Conservation (phyloP, 192 early-diverging fungal species). For the Backusella parvicylindrica region DNA sequence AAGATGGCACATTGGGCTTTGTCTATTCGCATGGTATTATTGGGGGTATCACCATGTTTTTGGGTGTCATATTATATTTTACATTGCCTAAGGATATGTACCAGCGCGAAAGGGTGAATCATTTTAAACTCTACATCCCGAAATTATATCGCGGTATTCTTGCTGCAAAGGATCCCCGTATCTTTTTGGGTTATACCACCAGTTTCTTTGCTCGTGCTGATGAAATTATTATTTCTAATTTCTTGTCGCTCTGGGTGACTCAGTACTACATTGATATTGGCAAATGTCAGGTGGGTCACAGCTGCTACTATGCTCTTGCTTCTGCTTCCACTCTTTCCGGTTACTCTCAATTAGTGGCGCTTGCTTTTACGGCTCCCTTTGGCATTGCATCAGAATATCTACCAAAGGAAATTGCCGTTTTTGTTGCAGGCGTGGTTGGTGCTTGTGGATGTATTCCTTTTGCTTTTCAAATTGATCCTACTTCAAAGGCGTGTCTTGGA, state of each 20-base stretch:
- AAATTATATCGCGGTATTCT: conserved; percentile 52
- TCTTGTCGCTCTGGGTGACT: conserved; percentile 60
- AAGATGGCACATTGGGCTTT: conserved; percentile 25
- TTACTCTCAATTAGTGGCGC: conserved; percentile 60
- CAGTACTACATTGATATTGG: conserved; percentile 59
- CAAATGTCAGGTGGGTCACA: conserved; percentile 33
- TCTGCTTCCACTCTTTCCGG: conserved; percentile 42
- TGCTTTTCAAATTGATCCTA: conserved; percentile 45
- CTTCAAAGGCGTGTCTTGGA: conserved; percentile 37
- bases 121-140: conserved; percentile 13
- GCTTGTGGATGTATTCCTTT: conserved; percentile 48
- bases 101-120: background rate
- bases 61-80: conserved; percentile 33
- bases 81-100: conserved; percentile 26
- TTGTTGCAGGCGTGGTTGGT: conserved; percentile 48
- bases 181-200: conserved; percentile 61
- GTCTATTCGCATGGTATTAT: conserved; percentile 26
- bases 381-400: conserved; percentile 40
- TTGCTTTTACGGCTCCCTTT: conserved; percentile 61
- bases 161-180: conserved; percentile 54
- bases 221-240: conserved; percentile 66
- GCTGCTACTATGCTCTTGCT: conserved; percentile 29
- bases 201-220: conserved; percentile 72
- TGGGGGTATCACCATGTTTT: conserved; percentile 30
- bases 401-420: conserved; percentile 33